These are phyloP conservation scores for Herpetospermum pedunculosum DNA, from an alignment of 306 rosid species.

Conservation along the genomic window DNA sequence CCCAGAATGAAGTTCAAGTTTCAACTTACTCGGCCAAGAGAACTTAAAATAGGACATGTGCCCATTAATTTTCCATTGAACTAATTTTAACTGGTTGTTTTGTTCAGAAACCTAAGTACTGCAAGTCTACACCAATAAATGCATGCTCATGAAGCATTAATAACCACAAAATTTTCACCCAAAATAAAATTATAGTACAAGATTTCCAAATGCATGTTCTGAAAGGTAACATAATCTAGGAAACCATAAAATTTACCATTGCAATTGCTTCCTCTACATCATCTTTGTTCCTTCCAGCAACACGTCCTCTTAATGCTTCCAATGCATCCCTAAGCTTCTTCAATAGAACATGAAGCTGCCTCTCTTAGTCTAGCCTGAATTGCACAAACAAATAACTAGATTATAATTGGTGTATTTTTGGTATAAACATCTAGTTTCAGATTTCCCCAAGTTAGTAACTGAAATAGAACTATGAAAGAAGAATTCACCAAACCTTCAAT, in stretches of 20 bases:
- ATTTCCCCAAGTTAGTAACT: background rate
- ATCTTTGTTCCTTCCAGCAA: slow-evolving; percentile 74
- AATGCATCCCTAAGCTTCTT: slow-evolving; percentile 93
- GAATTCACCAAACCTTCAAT: background rate
- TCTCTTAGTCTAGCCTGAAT: slow-evolving; percentile 83
- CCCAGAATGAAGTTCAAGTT: background rate
- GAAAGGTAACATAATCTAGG: background rate
- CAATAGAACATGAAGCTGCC: slow-evolving; percentile 83
- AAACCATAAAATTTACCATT: slow-evolving; percentile 42
- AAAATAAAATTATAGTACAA: background rate
- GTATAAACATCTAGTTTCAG: background rate
- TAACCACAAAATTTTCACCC: background rate
- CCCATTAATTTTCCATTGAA: background rate
- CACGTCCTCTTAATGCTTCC: slow-evolving; percentile 73
- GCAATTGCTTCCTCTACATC: slow-evolving; percentile 79
- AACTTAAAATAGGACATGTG: background rate
- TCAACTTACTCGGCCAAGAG: background rate
- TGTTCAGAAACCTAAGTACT: background rate
- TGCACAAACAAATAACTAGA: slow-evolving; percentile 16
- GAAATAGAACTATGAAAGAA: background rate
- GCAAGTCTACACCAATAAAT: background rate
- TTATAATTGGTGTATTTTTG: background rate
- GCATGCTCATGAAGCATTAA: background rate
- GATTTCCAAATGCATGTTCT: background rate
- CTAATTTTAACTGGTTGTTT: background rate